Conservation (phyloP, 2,329 filamentous ascomycete species). For the Arthroderma uncinatum region DNA sequence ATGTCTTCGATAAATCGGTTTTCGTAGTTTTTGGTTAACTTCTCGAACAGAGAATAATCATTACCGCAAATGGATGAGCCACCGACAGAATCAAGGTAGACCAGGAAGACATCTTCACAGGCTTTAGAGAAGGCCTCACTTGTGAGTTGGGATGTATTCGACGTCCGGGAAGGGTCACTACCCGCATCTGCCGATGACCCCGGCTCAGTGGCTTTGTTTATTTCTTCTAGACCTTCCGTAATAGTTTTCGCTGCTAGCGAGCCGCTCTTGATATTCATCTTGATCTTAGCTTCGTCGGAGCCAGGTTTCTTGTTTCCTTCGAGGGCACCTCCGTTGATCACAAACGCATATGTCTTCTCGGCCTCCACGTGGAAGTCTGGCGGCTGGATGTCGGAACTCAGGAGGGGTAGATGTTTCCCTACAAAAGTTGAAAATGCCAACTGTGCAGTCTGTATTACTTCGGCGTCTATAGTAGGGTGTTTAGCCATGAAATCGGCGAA, state of each 20-base stretch:
- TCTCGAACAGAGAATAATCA: conserved; percentile 50
- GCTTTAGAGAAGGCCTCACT: background rate
- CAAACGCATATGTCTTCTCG: conserved; percentile 42
- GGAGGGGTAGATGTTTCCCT: conserved; percentile 55
- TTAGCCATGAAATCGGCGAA: conserved; percentile 55
- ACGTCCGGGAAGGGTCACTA: background rate
- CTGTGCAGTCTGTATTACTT: conserved; percentile 39
- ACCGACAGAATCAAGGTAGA: background rate
- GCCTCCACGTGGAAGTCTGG: conserved; percentile 39
- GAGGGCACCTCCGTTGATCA: conserved; percentile 45
- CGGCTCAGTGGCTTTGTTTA: conserved; percentile 21
- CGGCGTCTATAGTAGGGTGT: conserved; percentile 34
- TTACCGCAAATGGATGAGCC: background rate
- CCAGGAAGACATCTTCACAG: background rate
- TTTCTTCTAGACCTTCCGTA: conserved; percentile 32
- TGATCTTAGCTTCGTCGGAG: conserved; percentile 74
- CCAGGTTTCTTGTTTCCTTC: conserved; percentile 47
- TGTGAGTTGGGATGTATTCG: background rate
- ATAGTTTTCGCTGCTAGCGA: conserved; percentile 38
- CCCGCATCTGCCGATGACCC: background rate
- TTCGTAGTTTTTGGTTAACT: conserved; percentile 73
- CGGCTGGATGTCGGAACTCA: conserved; percentile 37
- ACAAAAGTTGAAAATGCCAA: conserved; percentile 47
- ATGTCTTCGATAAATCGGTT: conserved; percentile 81
- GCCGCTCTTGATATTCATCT: conserved; percentile 69